These are phyloP conservation scores for Rhizoclosmatium globosum DNA, from an alignment of 192 early-diverging fungal genomes.

Conservation along the genomic window DNA sequence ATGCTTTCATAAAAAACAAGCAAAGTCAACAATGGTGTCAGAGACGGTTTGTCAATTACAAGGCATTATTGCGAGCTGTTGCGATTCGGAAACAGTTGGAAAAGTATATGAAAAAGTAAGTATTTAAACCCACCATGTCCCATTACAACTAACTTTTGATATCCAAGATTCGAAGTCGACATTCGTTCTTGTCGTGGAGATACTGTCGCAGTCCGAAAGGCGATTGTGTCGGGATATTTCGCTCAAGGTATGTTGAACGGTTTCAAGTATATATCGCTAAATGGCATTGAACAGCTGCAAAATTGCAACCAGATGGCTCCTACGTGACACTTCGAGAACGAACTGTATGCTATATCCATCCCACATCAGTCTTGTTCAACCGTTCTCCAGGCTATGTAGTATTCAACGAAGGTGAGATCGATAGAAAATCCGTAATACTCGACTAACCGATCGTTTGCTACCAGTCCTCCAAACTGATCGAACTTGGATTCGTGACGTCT, in stretches of 20 bases:
- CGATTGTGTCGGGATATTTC: slow-evolving; percentile 79
- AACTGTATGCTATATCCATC: slow-evolving; percentile 60
- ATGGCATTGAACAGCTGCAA: slow-evolving; percentile 54
- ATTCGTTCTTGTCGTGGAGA: slow-evolving; percentile 49
- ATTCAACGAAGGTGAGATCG: slow-evolving; percentile 55
- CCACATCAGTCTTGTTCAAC: slow-evolving; percentile 54
- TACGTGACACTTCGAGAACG: slow-evolving; percentile 72
- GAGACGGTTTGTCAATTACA: slow-evolving; percentile 71
- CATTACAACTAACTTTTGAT: not conserved
- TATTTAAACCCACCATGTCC: slow-evolving; percentile 11
- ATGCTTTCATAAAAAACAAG: slow-evolving; percentile 56
- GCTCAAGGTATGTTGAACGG: slow-evolving; percentile 49
- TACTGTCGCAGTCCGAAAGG: slow-evolving; percentile 66
- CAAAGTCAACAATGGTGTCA: slow-evolving; percentile 56
- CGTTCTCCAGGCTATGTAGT: slow-evolving; percentile 60
- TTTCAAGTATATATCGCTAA: not conserved
- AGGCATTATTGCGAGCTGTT: slow-evolving; percentile 54
- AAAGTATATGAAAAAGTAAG: slow-evolving; percentile 60
- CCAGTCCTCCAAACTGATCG: slow-evolving; percentile 59
- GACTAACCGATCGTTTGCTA: not conserved
- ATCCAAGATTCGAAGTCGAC: slow-evolving; percentile 45
- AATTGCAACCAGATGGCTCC: slow-evolving; percentile 70
- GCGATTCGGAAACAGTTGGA: slow-evolving; percentile 47
- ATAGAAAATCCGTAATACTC: too few species aligned
- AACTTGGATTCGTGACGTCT: slow-evolving; percentile 53